phyloP scores from a whole-genome alignment of 495 filamentous ascomycete genomes.

The Aspergillus ellipticus region DNA sequence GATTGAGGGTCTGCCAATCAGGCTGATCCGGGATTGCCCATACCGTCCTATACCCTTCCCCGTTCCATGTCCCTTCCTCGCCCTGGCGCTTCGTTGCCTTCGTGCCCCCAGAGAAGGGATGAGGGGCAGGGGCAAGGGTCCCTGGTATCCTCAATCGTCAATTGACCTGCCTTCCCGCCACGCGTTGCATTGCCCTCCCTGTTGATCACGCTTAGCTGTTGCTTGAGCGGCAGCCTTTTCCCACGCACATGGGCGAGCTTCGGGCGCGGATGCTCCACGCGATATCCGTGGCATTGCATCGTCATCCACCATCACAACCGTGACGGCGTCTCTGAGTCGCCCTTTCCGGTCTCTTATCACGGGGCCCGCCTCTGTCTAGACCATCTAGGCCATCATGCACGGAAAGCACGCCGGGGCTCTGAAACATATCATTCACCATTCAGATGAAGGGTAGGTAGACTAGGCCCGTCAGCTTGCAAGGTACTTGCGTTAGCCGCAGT shows the following conservation, averaged over 20 bases:
- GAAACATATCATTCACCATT: background rate
- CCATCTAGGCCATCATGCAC: background rate
- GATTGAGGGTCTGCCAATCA: background rate
- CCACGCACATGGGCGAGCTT: background rate
- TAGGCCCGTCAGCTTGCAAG: background rate
- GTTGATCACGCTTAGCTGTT: background rate
- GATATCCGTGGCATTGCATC: background rate
- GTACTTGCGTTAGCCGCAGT: background rate
- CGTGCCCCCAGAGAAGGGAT: too few relatives aligned
- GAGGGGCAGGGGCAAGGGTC: background rate
- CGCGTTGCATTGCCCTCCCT: background rate
- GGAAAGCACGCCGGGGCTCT: background rate
- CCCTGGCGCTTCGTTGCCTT: too few relatives aligned
- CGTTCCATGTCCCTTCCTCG: too few relatives aligned
- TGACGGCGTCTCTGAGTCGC: background rate
- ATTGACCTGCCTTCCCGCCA: background rate
- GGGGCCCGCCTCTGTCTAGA: background rate
- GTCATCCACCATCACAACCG: background rate
- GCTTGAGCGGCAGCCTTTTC: background rate
- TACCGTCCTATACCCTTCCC: background rate
- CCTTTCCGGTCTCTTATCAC: background rate
- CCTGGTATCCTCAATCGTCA: background rate
- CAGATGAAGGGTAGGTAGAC: background rate
- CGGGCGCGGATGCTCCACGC: background rate
- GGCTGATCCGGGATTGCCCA: background rate